Base-by-base conservation (phyloP, 169 alveolate species). In the Plasmodium sp. region DNA sequence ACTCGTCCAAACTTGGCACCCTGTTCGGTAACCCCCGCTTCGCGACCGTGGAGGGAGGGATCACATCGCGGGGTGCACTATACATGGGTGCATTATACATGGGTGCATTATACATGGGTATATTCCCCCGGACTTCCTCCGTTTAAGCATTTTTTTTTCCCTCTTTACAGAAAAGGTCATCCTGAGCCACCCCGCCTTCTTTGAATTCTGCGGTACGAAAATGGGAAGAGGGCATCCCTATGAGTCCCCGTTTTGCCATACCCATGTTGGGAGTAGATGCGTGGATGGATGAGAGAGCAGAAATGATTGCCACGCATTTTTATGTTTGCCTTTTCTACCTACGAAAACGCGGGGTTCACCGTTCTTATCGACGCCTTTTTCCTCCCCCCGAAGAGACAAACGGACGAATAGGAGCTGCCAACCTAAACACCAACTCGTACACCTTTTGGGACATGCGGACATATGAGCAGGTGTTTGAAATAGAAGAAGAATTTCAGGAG, bases 331-430 rank as follows among this genome's bases (percentile, higher is more conserved):
- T 45, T 18, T 27, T 84, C 77, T 36, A 18, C 36, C 56, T 14
- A 54, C 27, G 73, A 48, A 45, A 10, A n/a, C 36, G 22, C 14
- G 36, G 36, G 33, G 16, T 27, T 22, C 36, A 27, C 7, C 27
- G 9, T 62, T 22, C 16, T 22, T 62, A 62, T 62, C 36, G n/a
- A 62, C 36, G 3, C 77, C 77, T 62, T 62, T 27, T n/a, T 22
- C 10, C 12, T 31, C 58, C 34, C 34, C 12, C 43, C 45, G 22
- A 84, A 96, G 97, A 95, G 51, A 92, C 93, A 22, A 96, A 96
- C 81, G 94, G 95, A 67, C 93, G 97, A 58, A 96, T 96, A 31
- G 97, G 97, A 10, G 97, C 97, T 5, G 97, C 97, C 5, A 96
- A 96, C 72, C 81, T 96, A 71, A 88, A 83, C 83, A 92, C 95